Conservation (phyloP, 2,329 filamentous ascomycete species). For the Trichophaea hybrida region DNA sequence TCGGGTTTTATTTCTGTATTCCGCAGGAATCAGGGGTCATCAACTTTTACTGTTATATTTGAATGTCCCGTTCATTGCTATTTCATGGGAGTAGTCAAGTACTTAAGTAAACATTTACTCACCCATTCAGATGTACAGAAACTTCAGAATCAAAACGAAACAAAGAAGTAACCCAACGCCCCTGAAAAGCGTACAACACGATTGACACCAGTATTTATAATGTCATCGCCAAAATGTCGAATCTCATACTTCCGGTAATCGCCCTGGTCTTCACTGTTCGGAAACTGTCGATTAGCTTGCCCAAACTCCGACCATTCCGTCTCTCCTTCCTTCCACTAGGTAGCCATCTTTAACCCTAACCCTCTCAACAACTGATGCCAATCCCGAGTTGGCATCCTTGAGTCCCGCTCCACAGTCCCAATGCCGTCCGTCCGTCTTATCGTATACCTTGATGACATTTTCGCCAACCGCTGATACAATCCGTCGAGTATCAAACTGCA, state of each 20-base stretch:
- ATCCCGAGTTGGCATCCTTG: conserved; percentile 50
- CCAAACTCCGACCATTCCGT: conserved; percentile 86
- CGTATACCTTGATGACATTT: conserved; percentile 92
- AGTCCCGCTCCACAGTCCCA: conserved; percentile 91
- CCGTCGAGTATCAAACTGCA: conserved; percentile 88
- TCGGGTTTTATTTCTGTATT: no score
- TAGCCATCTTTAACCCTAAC: conserved; percentile 91
- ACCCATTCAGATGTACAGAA: no score
- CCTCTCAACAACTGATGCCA: conserved; percentile 58
- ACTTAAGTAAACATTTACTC: no score
- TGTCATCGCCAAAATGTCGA: background rate
- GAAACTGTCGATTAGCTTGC: conserved; percentile 42
- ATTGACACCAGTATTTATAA: no score
- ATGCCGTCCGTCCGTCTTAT: conserved; percentile 87
- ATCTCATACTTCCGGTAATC: background rate
- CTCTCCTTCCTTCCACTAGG: conserved; percentile 72
- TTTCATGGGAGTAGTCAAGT: no score
- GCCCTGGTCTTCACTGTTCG: background rate
- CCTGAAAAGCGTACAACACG: background rate
- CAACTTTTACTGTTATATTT: no score
- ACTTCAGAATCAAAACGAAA: background rate
- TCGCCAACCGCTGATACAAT: conserved; percentile 86
- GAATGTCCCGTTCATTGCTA: no score
- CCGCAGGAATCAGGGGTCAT: no score
- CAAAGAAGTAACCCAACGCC: background rate